These are phyloP conservation scores for Medicago ruthenica DNA, from an alignment of 306 rosid species.

Conservation along the genomic window DNA sequence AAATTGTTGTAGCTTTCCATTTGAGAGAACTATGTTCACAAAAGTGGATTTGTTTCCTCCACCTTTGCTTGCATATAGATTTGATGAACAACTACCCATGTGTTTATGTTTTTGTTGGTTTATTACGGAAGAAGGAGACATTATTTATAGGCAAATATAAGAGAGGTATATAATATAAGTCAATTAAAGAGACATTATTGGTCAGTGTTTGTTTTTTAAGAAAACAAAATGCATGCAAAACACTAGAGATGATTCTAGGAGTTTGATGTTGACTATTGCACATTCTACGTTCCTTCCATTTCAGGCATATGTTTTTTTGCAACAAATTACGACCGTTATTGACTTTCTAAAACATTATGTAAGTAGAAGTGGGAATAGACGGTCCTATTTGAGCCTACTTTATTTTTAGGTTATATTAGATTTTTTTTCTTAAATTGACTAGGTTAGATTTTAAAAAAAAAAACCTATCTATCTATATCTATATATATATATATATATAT, in stretches of 20 bases:
- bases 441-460: too few relatives aligned
- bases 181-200: not conserved
- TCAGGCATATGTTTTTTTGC: not conserved
- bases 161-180: not conserved
- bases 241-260: slow-evolving; percentile 7
- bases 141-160: slow-evolving; percentile 38
- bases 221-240: not conserved
- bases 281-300: slow-evolving; percentile 1
- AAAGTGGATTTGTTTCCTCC: slow-evolving; percentile 27
- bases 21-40: slow-evolving; percentile 57
- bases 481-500: too few relatives aligned
- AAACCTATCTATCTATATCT: too few relatives aligned
- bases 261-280: not conserved
- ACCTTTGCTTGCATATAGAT: slow-evolving; percentile 37
- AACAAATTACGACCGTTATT: not conserved
- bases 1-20: slow-evolving; percentile 63
- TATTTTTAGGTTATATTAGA: too few relatives aligned
- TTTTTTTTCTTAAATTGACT: too few relatives aligned
- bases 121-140: not conserved
- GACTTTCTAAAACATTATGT: not conserved
- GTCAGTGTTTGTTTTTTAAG: not conserved
- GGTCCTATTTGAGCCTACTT: too few relatives aligned
- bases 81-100: slow-evolving; percentile 72
- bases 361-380: too few relatives aligned
- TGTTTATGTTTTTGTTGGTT: slow-evolving; percentile 6